Evolutionary conservation across 192 early-diverging fungal species (phyloP), one percentile per base, ranked within the genome.

Genomic region (Coemansia sp.): DNA sequence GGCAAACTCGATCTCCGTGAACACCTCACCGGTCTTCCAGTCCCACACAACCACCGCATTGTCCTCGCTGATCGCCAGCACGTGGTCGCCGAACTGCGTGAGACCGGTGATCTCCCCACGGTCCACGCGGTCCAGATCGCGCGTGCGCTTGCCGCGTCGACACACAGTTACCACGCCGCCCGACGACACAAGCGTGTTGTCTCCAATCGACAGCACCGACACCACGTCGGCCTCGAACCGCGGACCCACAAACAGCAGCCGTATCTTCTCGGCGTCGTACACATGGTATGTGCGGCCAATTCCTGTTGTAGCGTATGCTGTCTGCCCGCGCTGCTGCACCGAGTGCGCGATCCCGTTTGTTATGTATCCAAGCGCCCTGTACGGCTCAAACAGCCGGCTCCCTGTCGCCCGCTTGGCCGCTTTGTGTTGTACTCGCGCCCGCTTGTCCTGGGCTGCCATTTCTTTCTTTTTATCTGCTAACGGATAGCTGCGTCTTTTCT

Each of bases 281-380:
- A 95, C 88, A 57, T 98, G 95, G 73, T 92, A 98, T 26, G 89
- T 93, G 45, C 87, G 83, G 9, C 95, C 96, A 40, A 98, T 88
- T 41, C 91, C 89, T 3, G 93, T 88, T n/a, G 95, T 96, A 39
- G 97, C 73, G 65, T 94, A 94, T 48, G 89, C 88, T 6, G 85
- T 78, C 26, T 90, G 80, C 1, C 94, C 94, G 21, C 86, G 85
- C 48, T 87, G 80, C 78, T 95, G 92, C 55, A 99, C 80, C 41
- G 85, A 78, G 75, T 96, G 86, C 26, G 95, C 89, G 18, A 90
- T 75, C 60, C 90, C 89, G 67, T 89, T 89, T 64, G 94, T 91
- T 37, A 97, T 86, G 80, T 95, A 93, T 56, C 97, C 95, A 37
- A 99, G 84, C 5, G 95, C 92, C 67, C 95, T 83, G 85, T 93